These are phyloP conservation scores for Lactarius hengduanensis DNA, from an alignment of 768 basidiomycete genomes.

Conservation along the genomic window DNA sequence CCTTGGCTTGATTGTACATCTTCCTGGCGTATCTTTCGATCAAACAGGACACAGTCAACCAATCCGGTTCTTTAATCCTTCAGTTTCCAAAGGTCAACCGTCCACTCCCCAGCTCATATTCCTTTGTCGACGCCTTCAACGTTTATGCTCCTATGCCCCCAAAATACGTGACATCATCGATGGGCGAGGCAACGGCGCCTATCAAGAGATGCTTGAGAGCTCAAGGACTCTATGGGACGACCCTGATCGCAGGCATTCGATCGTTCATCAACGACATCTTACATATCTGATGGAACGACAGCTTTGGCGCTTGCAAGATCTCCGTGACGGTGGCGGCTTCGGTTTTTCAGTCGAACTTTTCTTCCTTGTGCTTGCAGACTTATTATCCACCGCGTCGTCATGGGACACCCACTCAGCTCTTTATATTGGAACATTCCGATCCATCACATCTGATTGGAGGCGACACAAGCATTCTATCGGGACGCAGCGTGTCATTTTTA, in stretches of 20 bases:
- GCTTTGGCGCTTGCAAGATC: not conserved
- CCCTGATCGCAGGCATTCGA: not conserved
- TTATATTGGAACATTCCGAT: not conserved
- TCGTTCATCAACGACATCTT: not conserved
- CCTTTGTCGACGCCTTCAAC: not conserved
- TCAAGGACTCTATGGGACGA: not conserved
- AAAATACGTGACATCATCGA: not conserved
- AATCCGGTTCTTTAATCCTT: too few species aligned
- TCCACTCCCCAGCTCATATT: not conserved
- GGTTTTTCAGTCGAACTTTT: not conserved
- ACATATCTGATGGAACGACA: not conserved
- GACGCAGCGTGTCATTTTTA: slow-evolving; percentile 30
- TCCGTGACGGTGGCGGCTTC: not conserved
- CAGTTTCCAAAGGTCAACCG: not conserved
- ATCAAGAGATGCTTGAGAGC: not conserved
- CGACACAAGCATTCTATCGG: not conserved
- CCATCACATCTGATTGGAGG: not conserved
- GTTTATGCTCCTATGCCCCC: not conserved
- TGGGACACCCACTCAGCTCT: not conserved
- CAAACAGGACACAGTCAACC: not conserved
- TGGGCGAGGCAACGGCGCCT: not conserved
- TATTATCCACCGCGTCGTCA: not conserved
- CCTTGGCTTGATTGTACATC: not conserved
- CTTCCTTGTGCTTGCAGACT: not conserved
- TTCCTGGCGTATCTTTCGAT: not conserved